These are phyloP conservation scores for Kuraishia capsulata DNA, from an alignment of 805 yeast species.

Conservation along the genomic window DNA sequence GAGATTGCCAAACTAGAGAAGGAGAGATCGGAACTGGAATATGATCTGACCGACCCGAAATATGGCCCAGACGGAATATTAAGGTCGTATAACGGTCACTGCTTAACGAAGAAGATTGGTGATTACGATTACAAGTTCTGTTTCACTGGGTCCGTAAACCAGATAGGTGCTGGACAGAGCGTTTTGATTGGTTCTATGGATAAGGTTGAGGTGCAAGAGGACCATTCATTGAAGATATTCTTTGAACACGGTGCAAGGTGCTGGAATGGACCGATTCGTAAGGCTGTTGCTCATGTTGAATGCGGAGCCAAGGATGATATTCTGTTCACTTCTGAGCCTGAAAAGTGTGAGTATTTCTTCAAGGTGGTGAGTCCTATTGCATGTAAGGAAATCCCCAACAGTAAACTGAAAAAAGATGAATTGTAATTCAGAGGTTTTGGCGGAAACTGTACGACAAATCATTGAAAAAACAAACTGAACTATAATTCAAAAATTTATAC, in stretches of 20 bases:
- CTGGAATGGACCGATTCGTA: slow-evolving; percentile 90
- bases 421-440: no score
- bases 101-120: slow-evolving; percentile 45
- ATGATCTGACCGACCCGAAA: slow-evolving; percentile 8
- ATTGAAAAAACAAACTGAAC: neutral
- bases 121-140: slow-evolving; percentile 65
- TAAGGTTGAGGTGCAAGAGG: slow-evolving; percentile 6
- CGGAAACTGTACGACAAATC: neutral
- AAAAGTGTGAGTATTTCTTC: slow-evolving; percentile 73
- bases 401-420: neutral
- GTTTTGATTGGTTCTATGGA: slow-evolving; percentile 38
- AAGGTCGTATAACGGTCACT: slow-evolving; percentile 42
- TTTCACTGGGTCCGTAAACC: slow-evolving; percentile 46
- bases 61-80: slow-evolving; percentile 62
- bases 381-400: slow-evolving; percentile 16
- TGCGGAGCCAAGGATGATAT: slow-evolving; percentile 59
- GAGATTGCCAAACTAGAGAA: neutral
- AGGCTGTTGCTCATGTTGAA: slow-evolving; percentile 49
- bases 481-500: neutral
- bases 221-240: slow-evolving; percentile 8
- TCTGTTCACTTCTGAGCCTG: slow-evolving; percentile 74
- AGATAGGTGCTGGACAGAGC: slow-evolving; percentile 35
- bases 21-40: slow-evolving; percentile 1
- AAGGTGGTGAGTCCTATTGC: slow-evolving; percentile 36
- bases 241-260: slow-evolving; percentile 68